phyloP scores from a whole-genome alignment of 805 yeast species.

The Clavispora carvajalis region DNA sequence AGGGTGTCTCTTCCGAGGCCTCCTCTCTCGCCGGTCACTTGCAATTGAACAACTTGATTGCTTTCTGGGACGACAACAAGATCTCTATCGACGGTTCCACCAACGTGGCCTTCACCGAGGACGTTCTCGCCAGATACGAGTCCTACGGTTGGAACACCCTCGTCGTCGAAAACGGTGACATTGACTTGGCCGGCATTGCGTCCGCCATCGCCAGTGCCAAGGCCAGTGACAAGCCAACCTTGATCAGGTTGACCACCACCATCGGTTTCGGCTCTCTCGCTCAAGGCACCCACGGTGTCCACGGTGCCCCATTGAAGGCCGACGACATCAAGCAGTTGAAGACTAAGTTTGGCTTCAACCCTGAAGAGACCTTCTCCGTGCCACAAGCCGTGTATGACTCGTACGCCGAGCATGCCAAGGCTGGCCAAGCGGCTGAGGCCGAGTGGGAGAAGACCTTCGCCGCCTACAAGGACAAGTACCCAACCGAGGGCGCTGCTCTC shows the following conservation, averaged over 20 bases:
- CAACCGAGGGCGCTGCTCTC: slow-evolving; percentile 73
- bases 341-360: slow-evolving; percentile 80
- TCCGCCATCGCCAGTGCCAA: slow-evolving; percentile 79
- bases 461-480: slow-evolving; percentile 62
- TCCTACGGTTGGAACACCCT: slow-evolving; percentile 93
- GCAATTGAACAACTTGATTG: slow-evolving; percentile 87
- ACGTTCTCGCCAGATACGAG: slow-evolving; percentile 77
- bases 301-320: slow-evolving; percentile 92
- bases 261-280: slow-evolving; percentile 89
- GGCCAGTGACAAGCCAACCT: slow-evolving; percentile 77
- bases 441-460: slow-evolving; percentile 70
- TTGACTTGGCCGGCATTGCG: slow-evolving; percentile 64
- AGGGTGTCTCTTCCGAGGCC: slow-evolving; percentile 95
- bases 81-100: slow-evolving; percentile 96
- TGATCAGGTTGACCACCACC: slow-evolving; percentile 82
- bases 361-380: slow-evolving; percentile 71
- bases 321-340: slow-evolving; percentile 90
- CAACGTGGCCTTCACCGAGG: slow-evolving; percentile 86
- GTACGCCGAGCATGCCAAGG: slow-evolving; percentile 51
- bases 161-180: slow-evolving; percentile 75
- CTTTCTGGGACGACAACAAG: slow-evolving; percentile 93
- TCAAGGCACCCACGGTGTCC: slow-evolving; percentile 87
- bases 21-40: slow-evolving; percentile 94
- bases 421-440: slow-evolving; percentile 63
- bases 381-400: slow-evolving; percentile 77